Evolutionary conservation across 2,329 filamentous ascomycete species (phyloP).

Genomic region (Ophiocordyceps australis): DNA sequence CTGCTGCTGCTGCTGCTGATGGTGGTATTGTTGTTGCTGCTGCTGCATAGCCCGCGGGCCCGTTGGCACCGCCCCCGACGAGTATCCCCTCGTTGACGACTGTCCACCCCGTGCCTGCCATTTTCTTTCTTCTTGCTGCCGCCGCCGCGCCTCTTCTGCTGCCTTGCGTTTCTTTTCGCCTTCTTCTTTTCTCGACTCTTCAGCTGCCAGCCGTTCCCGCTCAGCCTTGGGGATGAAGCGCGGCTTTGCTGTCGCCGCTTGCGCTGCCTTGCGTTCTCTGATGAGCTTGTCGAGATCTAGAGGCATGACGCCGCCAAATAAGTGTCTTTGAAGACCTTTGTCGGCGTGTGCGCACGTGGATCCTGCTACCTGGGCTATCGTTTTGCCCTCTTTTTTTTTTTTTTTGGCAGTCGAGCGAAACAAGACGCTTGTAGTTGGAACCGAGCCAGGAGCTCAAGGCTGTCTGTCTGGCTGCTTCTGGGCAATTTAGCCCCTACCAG

Average conservation of each 20-base stretch:
- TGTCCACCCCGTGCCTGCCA: conserved; percentile 9
- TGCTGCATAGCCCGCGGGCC: neutral
- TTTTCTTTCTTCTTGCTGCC: conserved; percentile 41
- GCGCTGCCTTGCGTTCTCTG: conserved; percentile 69
- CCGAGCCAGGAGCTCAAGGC: too few relatives aligned
- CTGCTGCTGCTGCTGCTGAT: conserved; percentile 37
- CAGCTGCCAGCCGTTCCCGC: conserved; percentile 60
- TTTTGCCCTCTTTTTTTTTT: too few relatives aligned
- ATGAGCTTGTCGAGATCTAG: conserved; percentile 76
- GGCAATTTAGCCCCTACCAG: too few relatives aligned
- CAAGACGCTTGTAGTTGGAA: too few relatives aligned
- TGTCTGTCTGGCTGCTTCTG: too few relatives aligned
- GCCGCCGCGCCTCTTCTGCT: conserved; percentile 48
- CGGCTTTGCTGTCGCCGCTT: conserved; percentile 71
- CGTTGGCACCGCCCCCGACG: conserved; percentile 3
- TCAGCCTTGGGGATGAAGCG: conserved; percentile 75
- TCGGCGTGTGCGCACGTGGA: too few relatives aligned
- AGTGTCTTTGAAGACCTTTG: too few relatives aligned
- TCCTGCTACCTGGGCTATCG: too few relatives aligned
- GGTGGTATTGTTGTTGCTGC: conserved; percentile 4
- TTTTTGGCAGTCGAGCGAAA: too few relatives aligned
- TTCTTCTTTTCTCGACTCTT: conserved; percentile 56
- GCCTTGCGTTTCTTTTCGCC: conserved; percentile 32
- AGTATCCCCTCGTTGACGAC: conserved; percentile 7
- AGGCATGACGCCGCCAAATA: too few relatives aligned